Conservation (phyloP, 176 grass and related monocot species). For the Paspalum notatum region DNA sequence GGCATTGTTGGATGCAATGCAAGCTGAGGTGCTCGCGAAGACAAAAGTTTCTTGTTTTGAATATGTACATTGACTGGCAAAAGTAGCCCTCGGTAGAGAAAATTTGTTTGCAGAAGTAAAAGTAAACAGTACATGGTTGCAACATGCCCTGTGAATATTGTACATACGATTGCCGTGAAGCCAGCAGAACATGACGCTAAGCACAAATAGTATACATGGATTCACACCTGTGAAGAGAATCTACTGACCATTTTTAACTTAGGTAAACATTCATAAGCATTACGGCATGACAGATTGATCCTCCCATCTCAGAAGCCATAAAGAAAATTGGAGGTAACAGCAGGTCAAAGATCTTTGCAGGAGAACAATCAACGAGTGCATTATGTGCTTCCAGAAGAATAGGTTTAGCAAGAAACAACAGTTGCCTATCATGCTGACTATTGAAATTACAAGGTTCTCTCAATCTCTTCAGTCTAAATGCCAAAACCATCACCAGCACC, state of each 20-base stretch:
- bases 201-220: neutral
- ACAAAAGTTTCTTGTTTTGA: neutral
- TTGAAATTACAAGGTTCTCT: slow-evolving; percentile 2
- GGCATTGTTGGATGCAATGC: neutral
- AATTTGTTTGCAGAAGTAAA: neutral
- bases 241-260: too few species aligned
- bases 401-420: neutral
- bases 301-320: neutral
- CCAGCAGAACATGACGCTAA: neutral
- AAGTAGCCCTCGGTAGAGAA: neutral
- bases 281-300: neutral
- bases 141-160: neutral
- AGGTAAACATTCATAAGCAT: neutral
- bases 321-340: neutral
- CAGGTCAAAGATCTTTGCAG: slow-evolving; percentile 20
- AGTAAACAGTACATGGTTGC: neutral
- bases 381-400: slow-evolving; percentile 12
- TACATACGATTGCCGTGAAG: neutral
- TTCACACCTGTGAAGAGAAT: neutral
- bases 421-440: neutral
- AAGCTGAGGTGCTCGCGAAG: neutral
- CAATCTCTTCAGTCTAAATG: neutral
- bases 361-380: neutral
- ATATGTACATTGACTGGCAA: neutral
- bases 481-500: neutral